Evolutionary conservation across 192 early-diverging fungal species (phyloP).

Genomic region (Coemansia sp.): DNA sequence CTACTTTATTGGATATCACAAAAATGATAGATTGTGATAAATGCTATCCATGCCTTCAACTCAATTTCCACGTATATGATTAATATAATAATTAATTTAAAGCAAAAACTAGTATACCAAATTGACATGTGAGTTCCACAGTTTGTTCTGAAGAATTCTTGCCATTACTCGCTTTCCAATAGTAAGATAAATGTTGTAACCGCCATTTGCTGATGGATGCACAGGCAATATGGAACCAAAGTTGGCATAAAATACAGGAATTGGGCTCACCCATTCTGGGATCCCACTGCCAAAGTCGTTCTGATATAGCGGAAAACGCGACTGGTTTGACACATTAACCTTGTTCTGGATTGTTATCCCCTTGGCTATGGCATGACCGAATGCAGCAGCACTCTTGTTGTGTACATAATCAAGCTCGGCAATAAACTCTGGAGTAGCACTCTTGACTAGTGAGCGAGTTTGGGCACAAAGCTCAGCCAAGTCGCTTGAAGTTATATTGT

Average conservation of each 20-base stretch:
- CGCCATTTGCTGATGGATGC: conserved; percentile 2
- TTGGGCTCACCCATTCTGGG: conserved; percentile 19
- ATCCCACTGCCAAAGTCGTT: conserved; percentile 25
- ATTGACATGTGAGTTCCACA: conserved; percentile 8
- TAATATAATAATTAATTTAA: not conserved
- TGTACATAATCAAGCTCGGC: not conserved
- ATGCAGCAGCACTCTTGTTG: not conserved
- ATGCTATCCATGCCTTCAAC: too few species aligned
- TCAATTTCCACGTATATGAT: not conserved
- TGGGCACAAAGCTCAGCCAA: conserved; percentile 10
- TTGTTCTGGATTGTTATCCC: not conserved
- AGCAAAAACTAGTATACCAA: not conserved
- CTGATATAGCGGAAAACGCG: conserved; percentile 14
- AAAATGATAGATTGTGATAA: too few species aligned
- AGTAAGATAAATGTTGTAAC: conserved; percentile 6
- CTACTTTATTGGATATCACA: too few species aligned
- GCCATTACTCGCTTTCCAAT: conserved; percentile 5
- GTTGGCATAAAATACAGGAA: conserved; percentile 14
- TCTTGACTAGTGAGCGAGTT: not conserved
- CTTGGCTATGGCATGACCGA: conserved; percentile 8
- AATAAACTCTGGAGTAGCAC: conserved; percentile 1
- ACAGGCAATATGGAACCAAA: conserved; percentile 19
- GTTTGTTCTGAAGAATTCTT: not conserved
- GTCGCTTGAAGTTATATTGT: not conserved
- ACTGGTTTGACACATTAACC: conserved; percentile 21